These are phyloP conservation scores for Begonia peltatifolia DNA, from an alignment of 306 rosid genomes.

Conservation along the genomic window DNA sequence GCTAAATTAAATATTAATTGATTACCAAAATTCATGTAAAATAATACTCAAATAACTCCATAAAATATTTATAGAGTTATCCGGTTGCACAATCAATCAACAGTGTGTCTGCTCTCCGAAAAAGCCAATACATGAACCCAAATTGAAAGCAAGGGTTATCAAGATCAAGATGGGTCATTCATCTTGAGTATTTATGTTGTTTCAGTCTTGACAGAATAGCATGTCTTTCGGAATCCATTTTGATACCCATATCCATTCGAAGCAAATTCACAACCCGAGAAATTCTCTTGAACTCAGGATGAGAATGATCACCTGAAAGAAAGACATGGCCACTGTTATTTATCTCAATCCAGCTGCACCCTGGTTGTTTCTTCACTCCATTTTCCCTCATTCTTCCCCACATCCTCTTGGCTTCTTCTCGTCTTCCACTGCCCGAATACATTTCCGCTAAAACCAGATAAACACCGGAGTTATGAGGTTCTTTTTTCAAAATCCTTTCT, in stretches of 20 bases:
- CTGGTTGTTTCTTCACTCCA: constrained; percentile 49
- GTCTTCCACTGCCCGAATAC: constrained; percentile 16
- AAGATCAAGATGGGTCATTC: too few species aligned
- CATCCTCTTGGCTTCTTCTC: constrained; percentile 24
- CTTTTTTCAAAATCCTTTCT: constrained; percentile 25
- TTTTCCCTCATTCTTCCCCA: constrained; percentile 30
- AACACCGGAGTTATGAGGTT: constrained; percentile 38
- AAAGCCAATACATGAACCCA: too few species aligned
- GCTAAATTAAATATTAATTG: too few species aligned
- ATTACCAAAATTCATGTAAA: too few species aligned
- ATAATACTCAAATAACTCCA: too few species aligned
- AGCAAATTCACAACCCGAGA: constrained; percentile 17
- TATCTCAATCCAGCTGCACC: constrained; percentile 43
- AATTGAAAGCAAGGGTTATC: too few species aligned
- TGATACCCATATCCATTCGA: constrained; percentile 19
- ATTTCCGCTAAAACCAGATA: constrained; percentile 39
- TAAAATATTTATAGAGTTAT: too few species aligned
- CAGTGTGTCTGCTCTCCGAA: too few species aligned
- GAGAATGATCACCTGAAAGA: constrained; percentile 37
- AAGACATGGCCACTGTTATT: constrained; percentile 22
- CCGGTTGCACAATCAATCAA: too few species aligned
- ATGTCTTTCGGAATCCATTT: constrained; percentile 10
- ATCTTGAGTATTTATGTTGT: too few species aligned
- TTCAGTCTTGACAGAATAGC: too few species aligned
- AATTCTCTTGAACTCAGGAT: constrained; percentile 17